Evolutionary conservation across 148 eudicot genomes (phyloP), one percentile per base, ranked within the genome.

Genomic region (Pouteria glomerata): DNA sequence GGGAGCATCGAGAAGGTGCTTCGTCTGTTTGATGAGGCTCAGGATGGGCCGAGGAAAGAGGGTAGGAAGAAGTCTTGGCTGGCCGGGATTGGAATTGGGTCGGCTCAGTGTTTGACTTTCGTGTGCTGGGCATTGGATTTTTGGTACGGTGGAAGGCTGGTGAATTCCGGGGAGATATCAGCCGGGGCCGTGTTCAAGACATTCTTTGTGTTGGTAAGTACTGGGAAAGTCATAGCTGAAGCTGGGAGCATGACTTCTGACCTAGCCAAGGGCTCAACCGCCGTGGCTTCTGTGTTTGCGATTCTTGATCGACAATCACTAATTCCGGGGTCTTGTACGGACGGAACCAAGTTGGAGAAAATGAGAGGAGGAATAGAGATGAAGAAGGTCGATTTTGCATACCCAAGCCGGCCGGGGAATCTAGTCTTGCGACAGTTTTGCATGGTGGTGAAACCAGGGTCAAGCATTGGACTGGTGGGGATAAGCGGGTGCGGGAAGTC

Each of bases 191-290:
- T 94, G 23, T 91, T 91, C 69, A 91, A 89, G 82, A 94, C 98
- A 3, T 94, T 91, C 74, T 94, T 91, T 65, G 83, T 94, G 69
- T 78, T 94, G 71, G 96, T 94, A 14, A 94, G 97, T 80, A 94
- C 98, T 2, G 98, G 98, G 2, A 94, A 79, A 52, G 98, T 94
- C 57, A 88, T 94, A 51, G 98, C 98, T 21, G 98, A 94, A 72
- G 98, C 98, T n/a, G 98, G 98, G 0, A 94, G 98, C 76, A 94
- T 94, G 98, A 94, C 97, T 52, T 79, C 97, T 69, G 98, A 94
- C 74, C 78, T 94, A 27, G 97, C 96, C 29, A 91, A 88, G 75
- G 97, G 98, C 3, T 89, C 97, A 0, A 77, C 86, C 24, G 93
- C 97, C 16, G 82, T 94, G 11, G 85, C 93, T 55, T 94, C 98